A percentile compares a stretch with the other conserved stretches of the same genome.
phyloP scores from a whole-genome alignment of 179 eudicot species.

The Beta macrorhiza region DNA sequence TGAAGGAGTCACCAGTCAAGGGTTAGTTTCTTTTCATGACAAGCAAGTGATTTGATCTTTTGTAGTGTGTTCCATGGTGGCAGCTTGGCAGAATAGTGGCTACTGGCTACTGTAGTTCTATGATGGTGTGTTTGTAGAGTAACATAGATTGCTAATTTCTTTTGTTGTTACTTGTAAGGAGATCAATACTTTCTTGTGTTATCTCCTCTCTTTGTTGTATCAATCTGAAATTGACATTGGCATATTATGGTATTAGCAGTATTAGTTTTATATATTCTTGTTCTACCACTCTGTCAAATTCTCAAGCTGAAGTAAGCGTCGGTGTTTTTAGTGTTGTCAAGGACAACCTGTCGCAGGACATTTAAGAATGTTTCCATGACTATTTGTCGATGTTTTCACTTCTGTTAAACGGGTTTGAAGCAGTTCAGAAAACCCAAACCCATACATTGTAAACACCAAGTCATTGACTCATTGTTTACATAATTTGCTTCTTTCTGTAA shows the following conservation, averaged over 20 bases:
- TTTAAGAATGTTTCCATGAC: too few relatives aligned
- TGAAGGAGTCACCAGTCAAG: conserved; percentile 39
- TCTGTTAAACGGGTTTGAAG: too few relatives aligned
- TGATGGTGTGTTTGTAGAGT: not conserved
- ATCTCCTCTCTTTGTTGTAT: conserved; percentile 13
- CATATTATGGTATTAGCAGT: not conserved
- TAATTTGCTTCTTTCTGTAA: too few relatives aligned
- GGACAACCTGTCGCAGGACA: too few relatives aligned
- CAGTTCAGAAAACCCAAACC: too few relatives aligned
- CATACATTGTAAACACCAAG: too few relatives aligned
- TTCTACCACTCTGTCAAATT: too few relatives aligned
- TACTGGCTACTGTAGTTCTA: not conserved
- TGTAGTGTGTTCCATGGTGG: not conserved
- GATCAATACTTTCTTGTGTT: conserved; percentile 31
- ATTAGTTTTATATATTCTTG: too few relatives aligned
- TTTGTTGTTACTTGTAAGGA: conserved; percentile 9
- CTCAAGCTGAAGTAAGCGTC: too few relatives aligned
- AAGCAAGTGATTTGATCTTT: not conserved
- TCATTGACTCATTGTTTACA: too few relatives aligned
- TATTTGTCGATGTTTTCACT: too few relatives aligned
- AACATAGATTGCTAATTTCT: not conserved
- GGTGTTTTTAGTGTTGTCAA: too few relatives aligned
- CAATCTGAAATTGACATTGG: not conserved
- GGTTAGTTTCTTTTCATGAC: not conserved
- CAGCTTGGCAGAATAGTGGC: not conserved